Evolutionary conservation across 2,329 filamentous ascomycete genomes (phyloP), one percentile per base, ranked within the genome.

Genomic region (Pseudocercospora eumusae): DNA sequence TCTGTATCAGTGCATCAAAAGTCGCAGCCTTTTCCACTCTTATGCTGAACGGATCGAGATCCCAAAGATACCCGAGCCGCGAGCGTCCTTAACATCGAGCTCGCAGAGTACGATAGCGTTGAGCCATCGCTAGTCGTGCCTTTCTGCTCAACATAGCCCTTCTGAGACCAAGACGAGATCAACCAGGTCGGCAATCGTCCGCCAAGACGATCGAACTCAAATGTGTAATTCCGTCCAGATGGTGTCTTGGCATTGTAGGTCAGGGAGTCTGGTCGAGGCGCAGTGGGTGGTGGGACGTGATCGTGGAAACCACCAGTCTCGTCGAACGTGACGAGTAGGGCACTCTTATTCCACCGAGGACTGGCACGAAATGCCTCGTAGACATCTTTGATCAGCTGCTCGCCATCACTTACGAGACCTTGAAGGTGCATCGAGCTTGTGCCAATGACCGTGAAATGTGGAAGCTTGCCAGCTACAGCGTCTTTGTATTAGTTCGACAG

Each of bases 231-330:
- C 55, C 71, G 70, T 11, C 67, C 71, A 44, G 75, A 74, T n/a
- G 61, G 57, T 11, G 73, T 74, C 15, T 60, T 70, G 5, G 65
- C 72, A 55, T 71, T 75, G 45, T 68, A 73, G 59, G 76, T 73
- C 11, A 69, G 65, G 31, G 76, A 73, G 25, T 76, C 73, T 8
- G 76, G 76, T 18, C 60, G 60, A 20, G 78, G 68, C 59, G 76
- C 74, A 56, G 71, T 66, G 0, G 77, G 76, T 1, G 76, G 76
- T 9, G 73, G 61, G 6, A 78, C 75, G 61, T 78, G 77, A 64
- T 78, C 76, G 7, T 74, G 75, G 57, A 78, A 78, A 18, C 76
- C 76, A 20, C 76, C 76, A 54, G 78, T 75, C 63, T 78, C 75
- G 62, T 78, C 76, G 47, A 78, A 77, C 62, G 76, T 78, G 66